Conservation (phyloP, 495 filamentous ascomycete genomes). For the Aspergillus leporis region DNA sequence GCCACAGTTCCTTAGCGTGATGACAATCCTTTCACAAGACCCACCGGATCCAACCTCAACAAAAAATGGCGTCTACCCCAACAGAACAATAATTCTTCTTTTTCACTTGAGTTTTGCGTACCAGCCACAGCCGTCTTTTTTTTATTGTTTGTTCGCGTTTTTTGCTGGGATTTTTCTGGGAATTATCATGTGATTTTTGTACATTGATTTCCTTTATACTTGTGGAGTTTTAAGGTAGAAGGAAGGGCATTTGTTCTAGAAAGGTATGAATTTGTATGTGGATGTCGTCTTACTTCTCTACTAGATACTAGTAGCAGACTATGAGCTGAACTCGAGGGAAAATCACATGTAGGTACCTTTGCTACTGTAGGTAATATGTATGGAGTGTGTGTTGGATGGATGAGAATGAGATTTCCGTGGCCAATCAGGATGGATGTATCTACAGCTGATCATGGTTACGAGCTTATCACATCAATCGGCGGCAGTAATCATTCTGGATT, state of each 20-base stretch:
- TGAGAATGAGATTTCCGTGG: background rate
- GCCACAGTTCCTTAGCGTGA: too few relatives aligned
- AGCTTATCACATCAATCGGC: too few relatives aligned
- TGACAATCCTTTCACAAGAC: background rate
- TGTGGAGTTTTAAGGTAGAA: too few relatives aligned
- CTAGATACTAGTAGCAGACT: too few relatives aligned
- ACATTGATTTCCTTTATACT: background rate
- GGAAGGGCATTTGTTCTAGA: too few relatives aligned
- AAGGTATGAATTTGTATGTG: background rate
- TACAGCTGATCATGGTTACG: too few relatives aligned
- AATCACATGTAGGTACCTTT: background rate
- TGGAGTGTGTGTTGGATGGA: background rate
- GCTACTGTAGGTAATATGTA: background rate
- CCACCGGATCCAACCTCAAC: constrained; percentile 10
- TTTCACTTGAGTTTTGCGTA: too few relatives aligned
- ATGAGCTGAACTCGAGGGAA: background rate
- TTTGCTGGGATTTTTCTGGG: background rate
- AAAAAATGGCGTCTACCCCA: constrained; percentile 9
- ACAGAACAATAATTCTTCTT: too few relatives aligned
- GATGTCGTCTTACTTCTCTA: background rate
- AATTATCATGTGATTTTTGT: background rate
- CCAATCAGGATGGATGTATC: background rate
- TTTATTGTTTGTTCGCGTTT: background rate
- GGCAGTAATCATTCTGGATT: too few relatives aligned
- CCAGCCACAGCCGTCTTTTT: background rate